Evolutionary conservation across 176 grass and related monocot genomes (phyloP).

Genomic region (Zea luxurians): DNA sequence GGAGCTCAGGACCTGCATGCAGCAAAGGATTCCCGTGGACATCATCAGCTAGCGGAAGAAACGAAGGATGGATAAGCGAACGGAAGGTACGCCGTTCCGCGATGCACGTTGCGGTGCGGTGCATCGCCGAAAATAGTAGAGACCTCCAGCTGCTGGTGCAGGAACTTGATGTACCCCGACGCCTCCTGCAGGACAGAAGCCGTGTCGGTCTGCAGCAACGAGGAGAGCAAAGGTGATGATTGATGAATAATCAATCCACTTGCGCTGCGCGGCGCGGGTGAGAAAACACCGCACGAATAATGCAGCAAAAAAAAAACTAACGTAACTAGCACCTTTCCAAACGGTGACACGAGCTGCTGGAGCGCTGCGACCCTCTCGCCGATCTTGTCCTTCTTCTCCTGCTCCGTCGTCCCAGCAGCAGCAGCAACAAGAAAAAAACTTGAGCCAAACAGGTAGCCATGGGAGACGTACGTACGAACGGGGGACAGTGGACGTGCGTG

Average conservation of each 20-base stretch:
- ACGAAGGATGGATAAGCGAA: not conserved
- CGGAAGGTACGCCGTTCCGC: too few species aligned
- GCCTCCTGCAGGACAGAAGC: conserved; percentile 93
- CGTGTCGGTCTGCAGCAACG: conserved; percentile 73
- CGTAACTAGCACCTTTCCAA: conserved; percentile 68
- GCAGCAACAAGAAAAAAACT: not conserved
- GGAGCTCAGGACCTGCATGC: conserved; percentile 71
- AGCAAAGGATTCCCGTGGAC: too few species aligned
- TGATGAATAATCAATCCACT: not conserved
- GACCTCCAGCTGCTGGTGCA: conserved; percentile 96
- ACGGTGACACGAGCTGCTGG: conserved; percentile 93
- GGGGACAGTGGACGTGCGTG: not conserved
- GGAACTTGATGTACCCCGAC: conserved; percentile 84
- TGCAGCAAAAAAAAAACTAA: not conserved
- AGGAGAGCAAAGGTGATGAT: not conserved
- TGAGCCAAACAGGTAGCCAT: not conserved
- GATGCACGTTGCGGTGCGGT: too few species aligned
- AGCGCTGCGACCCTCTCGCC: conserved; percentile 72
- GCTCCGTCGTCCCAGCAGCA: conserved; percentile 7
- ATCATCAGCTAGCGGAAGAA: not conserved
- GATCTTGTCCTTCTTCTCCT: conserved; percentile 99
- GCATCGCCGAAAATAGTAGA: not conserved
- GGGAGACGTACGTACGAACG: not conserved
- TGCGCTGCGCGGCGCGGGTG: too few species aligned
- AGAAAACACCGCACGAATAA: too few species aligned